These are phyloP conservation scores for Myrmaecium sp. DNA, from an alignment of 2,329 filamentous ascomycete genomes.

Conservation along the genomic window DNA sequence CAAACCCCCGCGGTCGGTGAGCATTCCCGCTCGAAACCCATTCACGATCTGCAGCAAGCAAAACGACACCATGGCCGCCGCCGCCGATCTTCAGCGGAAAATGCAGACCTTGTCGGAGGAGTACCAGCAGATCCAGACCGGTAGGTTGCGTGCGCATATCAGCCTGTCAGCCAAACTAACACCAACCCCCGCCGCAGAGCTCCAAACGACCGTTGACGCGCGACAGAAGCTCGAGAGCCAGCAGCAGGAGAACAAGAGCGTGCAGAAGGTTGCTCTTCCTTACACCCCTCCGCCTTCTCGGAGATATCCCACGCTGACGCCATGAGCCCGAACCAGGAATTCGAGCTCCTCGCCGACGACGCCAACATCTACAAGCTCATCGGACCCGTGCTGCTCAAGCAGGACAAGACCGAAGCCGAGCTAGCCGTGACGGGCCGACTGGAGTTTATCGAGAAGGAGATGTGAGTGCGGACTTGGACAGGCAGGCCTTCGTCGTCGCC, in stretches of 20 bases:
- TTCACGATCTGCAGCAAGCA: too few species aligned
- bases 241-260: conserved; percentile 78
- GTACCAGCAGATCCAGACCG: conserved; percentile 73
- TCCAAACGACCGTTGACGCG: conserved; percentile 58
- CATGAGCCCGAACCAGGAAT: conserved; percentile 49
- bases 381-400: conserved; percentile 83
- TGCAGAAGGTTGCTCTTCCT: conserved; percentile 48
- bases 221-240: conserved; percentile 89
- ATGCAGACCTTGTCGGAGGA: conserved; percentile 75
- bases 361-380: conserved; percentile 93
- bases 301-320: conserved; percentile 1
- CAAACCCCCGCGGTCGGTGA: too few species aligned
- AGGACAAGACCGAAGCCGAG: conserved; percentile 79
- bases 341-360: conserved; percentile 57
- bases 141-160: conserved; percentile 25
- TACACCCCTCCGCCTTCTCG: not conserved
- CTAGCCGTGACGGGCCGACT: conserved; percentile 80
- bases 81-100: conserved; percentile 55
- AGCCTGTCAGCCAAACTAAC: conserved; percentile 7
- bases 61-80: too few species aligned
- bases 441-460: conserved; percentile 86
- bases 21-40: too few species aligned
- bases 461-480: conserved; percentile 40
- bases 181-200: conserved; percentile 46
- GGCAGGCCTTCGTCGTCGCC: not conserved